Evolutionary conservation across 78 protist genomes (phyloP).

Genomic region (Planoprotostelium fungivorum): DNA sequence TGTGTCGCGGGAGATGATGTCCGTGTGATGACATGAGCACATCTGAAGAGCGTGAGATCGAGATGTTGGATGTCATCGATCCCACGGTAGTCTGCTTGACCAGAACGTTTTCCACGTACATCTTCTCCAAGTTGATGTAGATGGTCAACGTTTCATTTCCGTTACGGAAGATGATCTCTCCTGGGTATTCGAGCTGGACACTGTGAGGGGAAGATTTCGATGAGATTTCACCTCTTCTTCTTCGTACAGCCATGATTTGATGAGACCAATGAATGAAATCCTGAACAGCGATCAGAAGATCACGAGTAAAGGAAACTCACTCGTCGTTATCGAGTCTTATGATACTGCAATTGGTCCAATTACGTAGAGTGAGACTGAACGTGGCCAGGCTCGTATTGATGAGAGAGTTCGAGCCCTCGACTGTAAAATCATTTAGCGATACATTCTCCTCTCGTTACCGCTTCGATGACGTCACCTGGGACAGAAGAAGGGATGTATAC

Average conservation of each 20-base stretch:
- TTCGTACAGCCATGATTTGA: neutral
- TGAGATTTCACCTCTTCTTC: neutral
- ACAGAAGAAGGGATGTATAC: neutral
- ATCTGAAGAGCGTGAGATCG: neutral
- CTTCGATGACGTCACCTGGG: neutral
- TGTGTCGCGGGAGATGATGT: no score
- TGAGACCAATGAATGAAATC: neutral
- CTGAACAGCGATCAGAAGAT: no score
- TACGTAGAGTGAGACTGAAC: neutral
- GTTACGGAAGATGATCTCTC: neutral
- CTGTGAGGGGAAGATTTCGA: no score
- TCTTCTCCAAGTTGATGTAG: neutral
- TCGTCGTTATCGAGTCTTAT: neutral
- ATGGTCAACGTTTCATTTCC: neutral
- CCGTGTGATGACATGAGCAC: neutral
- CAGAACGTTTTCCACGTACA: neutral
- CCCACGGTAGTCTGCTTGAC: neutral
- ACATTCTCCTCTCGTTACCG: no score
- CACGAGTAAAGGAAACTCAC: neutral
- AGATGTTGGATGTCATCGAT: neutral
- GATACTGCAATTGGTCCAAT: neutral
- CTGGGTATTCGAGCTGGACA: neutral
- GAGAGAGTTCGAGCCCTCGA: neutral
- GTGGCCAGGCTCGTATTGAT: neutral
- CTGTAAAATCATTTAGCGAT: no score